Conservation (phyloP, 108 stramenopile species). For the Cyclotella sp. region DNA sequence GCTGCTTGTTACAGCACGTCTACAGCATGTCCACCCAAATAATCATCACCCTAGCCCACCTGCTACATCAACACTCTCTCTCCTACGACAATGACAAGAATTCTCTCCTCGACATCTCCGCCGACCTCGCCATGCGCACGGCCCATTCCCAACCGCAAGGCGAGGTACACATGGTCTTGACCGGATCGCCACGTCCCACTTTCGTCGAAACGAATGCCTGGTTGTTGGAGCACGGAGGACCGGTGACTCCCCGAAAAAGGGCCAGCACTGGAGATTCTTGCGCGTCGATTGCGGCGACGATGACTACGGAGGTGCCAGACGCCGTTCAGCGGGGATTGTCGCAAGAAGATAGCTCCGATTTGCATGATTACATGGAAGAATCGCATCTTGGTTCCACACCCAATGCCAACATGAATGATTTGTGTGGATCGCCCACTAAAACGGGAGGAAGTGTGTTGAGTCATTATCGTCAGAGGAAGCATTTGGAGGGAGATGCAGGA, state of each 20-base stretch:
- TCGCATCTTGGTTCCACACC: constrained; percentile 6
- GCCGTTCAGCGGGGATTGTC: not conserved
- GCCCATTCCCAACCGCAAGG: not conserved
- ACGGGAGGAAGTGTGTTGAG: constrained; percentile 20
- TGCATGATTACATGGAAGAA: constrained; percentile 29
- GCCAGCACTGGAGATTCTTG: not conserved
- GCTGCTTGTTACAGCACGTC: no score
- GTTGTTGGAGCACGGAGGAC: constrained; percentile 32
- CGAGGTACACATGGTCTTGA: constrained; percentile 40
- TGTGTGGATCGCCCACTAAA: constrained; percentile 20
- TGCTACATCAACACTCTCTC: constrained; percentile 30
- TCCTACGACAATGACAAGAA: constrained; percentile 43
- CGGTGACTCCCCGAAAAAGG: constrained; percentile 14
- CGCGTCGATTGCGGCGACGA: no score
- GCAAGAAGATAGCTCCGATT: not conserved
- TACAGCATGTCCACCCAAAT: constrained; percentile 7
- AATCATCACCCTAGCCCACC: constrained; percentile 41
- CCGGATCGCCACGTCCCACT: constrained; percentile 50
- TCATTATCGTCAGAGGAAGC: constrained; percentile 12
- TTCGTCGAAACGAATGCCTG: constrained; percentile 56
- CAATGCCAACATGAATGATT: constrained; percentile 43
- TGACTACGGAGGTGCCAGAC: no score
- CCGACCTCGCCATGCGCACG: constrained; percentile 3
- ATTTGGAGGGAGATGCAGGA: constrained; percentile 1
- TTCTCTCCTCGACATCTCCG: constrained; percentile 20